A percentile compares a stretch with the other conserved stretches of the same genome.
These are phyloP conservation scores for Russula compacta DNA, from an alignment of 768 basidiomycete species.

Conservation along the genomic window DNA sequence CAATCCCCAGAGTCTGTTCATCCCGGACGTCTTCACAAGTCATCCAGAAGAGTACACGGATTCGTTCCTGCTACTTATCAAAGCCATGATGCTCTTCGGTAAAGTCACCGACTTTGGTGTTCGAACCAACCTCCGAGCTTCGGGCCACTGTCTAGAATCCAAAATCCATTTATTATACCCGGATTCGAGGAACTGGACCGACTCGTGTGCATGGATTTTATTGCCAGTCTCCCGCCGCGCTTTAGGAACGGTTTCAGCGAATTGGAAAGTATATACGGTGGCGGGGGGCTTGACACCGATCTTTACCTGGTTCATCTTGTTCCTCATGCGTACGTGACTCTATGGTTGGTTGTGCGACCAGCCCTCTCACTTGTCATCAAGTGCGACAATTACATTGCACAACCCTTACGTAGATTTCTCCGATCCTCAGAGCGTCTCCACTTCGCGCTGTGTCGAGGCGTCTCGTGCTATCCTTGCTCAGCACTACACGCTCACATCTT, in stretches of 20 bases:
- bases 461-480: constrained; percentile 65
- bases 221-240: constrained; percentile 59
- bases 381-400: constrained; percentile 82
- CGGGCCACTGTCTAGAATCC: constrained; percentile 58
- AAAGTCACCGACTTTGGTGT: constrained; percentile 80
- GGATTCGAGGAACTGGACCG: constrained; percentile 66
- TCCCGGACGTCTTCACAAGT: constrained; percentile 53
- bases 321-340: constrained; percentile 66
- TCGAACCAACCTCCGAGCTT: constrained; percentile 57
- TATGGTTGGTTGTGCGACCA: constrained; percentile 16
- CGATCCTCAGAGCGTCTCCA: constrained; percentile 56
- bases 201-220: constrained; percentile 57
- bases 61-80: constrained; percentile 72
- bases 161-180: constrained; percentile 58
- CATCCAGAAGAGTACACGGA: constrained; percentile 77
- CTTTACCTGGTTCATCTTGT: constrained; percentile 81
- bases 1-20: constrained; percentile 67
- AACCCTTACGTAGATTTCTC: constrained; percentile 75
- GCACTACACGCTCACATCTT: constrained; percentile 71
- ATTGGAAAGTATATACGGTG: constrained; percentile 46
- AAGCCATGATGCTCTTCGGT: constrained; percentile 78
- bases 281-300: constrained; percentile 63
- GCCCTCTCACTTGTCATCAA: constrained; percentile 25
- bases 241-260: constrained; percentile 58
- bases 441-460: constrained; percentile 63